These are phyloP conservation scores for Corylus americana DNA, from an alignment of 306 rosid species.

Conservation along the genomic window DNA sequence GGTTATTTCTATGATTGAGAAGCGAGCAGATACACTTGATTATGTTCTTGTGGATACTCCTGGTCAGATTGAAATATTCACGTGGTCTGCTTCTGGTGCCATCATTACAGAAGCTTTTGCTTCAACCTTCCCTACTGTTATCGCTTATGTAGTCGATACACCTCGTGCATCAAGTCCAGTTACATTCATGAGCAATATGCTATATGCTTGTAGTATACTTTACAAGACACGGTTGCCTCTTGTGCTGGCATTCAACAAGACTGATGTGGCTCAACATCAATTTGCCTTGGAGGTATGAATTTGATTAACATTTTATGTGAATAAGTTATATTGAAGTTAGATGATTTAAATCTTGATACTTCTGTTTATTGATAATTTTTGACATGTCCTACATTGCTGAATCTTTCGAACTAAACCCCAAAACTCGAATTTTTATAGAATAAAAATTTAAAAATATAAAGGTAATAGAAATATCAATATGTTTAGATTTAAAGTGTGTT, in stretches of 20 bases:
- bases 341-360: slow-evolving; percentile 1
- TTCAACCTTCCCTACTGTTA: slow-evolving; percentile 92
- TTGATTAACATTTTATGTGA: slow-evolving; percentile 1
- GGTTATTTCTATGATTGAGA: slow-evolving; percentile 82
- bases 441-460: neutral
- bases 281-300: slow-evolving; percentile 87
- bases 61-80: slow-evolving; percentile 96
- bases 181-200: slow-evolving; percentile 97
- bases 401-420: neutral
- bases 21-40: slow-evolving; percentile 85
- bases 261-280: slow-evolving; percentile 75
- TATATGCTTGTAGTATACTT: slow-evolving; percentile 90
- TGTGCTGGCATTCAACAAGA: slow-evolving; percentile 86
- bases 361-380: neutral
- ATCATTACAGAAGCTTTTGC: slow-evolving; percentile 99
- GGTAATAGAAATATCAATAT: neutral
- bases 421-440: neutral
- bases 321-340: neutral
- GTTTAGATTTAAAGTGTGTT: neutral
- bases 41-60: slow-evolving; percentile 95
- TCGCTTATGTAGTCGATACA: slow-evolving; percentile 79
- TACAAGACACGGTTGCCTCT: slow-evolving; percentile 90
- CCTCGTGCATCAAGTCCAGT: slow-evolving; percentile 82
- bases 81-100: slow-evolving; percentile 97
- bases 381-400: neutral